Evolutionary conservation across 148 eudicot species (phyloP).

Genomic region (Diospyros lotus): DNA sequence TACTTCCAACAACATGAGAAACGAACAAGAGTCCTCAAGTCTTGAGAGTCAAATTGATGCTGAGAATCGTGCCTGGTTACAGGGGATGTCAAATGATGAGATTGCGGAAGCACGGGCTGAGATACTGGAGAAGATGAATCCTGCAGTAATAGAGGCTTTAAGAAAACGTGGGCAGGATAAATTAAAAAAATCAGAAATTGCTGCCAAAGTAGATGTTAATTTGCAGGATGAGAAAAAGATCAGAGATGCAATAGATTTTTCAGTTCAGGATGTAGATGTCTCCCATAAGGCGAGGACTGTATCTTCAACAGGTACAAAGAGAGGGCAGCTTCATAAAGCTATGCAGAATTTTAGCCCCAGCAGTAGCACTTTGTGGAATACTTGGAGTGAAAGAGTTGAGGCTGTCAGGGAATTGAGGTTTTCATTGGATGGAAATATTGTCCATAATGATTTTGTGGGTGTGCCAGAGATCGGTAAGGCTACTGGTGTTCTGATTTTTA

Average conservation of each 20-base stretch:
- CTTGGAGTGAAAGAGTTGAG: conserved; percentile 86
- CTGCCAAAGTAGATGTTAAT: conserved; percentile 20
- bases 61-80: conserved; percentile 68
- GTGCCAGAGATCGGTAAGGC: conserved; percentile 28
- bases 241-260: conserved; percentile 12
- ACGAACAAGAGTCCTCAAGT: conserved; percentile 29
- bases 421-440: conserved; percentile 68
- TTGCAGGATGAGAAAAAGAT: conserved; percentile 22
- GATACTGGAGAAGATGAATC: conserved; percentile 57
- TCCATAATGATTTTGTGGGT: conserved; percentile 26
- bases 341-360: conserved; percentile 19
- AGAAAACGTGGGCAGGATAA: conserved; percentile 55
- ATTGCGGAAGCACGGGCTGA: conserved; percentile 88
- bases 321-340: conserved; percentile 20
- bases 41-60: conserved; percentile 77
- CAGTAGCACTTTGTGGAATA: conserved; percentile 53
- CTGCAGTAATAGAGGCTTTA: conserved; percentile 48
- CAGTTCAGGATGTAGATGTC: conserved; percentile 21
- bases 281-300: conserved; percentile 17
- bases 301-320: conserved; percentile 18
- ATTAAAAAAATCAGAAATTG: conserved; percentile 32
- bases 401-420: conserved; percentile 68
- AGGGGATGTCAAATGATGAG: conserved; percentile 75
- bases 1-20: conserved; percentile 11
- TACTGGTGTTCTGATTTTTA: conserved; percentile 2